Base-by-base conservation (phyloP, 805 yeast genomes). In the Barnettozyma sp. region DNA sequence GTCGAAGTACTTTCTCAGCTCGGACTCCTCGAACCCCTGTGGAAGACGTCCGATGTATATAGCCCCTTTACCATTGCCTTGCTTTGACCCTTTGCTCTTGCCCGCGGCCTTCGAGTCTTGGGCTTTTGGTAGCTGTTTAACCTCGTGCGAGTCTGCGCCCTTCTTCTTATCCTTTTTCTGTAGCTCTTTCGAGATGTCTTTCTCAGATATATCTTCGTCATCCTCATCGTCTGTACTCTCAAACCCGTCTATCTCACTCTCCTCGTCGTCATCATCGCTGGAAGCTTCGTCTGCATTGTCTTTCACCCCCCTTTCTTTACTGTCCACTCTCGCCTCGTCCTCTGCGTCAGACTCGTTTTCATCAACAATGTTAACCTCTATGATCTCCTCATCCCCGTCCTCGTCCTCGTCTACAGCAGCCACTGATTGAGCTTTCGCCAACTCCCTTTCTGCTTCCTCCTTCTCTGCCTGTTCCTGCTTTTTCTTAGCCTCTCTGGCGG, bases 21-120 rank as follows among this genome's bases (percentile, higher is more conserved):
- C 90, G 26, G 62, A 68, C 61, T 92, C 97, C 50, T 86, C 79
- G 65, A 92, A 86, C 27, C 95, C 95, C 49, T 81, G 79, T 30
- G 98, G 98, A 45, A 92, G 70, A 55, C 97, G 76, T 36, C 97
- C 96, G 23, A 92, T 73, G 59, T 88, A 92, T 36, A 92, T 65
- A 36, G 86, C 85, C 24, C 90, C 87, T 32, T 74, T n/a, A n/a
- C n/a, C n/a, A n/a, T n/a, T n/a, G n/a, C n/a, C n/a, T n/a, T n/a
- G n/a, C n/a, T n/a, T n/a, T n/a, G n/a, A n/a, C n/a, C n/a, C n/a
- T n/a, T n/a, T n/a, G n/a, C n/a, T 22, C 24, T 22, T 22, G 24
- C 12, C 24, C 12, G 24, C 8, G 13, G 38, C 39, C 14, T 45
- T 20, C 10, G 38, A 21, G 25, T 38, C 22, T 22, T 23, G 11